These are phyloP conservation scores for Lojkania enalia DNA, from an alignment of 2,329 filamentous ascomycete genomes.

Conservation along the genomic window DNA sequence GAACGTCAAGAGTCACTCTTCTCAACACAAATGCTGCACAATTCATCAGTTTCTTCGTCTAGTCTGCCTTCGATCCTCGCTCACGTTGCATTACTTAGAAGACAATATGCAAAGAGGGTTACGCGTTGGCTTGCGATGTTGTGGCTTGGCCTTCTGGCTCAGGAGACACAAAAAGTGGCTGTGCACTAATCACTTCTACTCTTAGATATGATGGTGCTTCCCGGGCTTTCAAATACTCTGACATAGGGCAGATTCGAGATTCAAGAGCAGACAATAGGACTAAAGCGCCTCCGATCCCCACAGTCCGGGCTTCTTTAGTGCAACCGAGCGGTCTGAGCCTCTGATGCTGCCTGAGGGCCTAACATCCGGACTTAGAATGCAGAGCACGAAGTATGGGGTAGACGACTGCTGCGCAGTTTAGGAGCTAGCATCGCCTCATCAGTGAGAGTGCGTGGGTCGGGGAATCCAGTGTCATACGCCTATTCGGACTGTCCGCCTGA, in stretches of 20 bases:
- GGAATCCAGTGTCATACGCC: conserved; percentile 2
- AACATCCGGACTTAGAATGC: neutral
- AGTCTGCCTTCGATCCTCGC: conserved; percentile 13
- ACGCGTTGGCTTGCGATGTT: conserved; percentile 14
- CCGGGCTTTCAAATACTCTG: conserved; percentile 1
- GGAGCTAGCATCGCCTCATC: too few relatives aligned
- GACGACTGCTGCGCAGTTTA: neutral
- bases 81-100: neutral
- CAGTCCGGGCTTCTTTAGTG: conserved; percentile 1
- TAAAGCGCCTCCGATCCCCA: conserved; percentile 1
- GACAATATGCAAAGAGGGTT: conserved; percentile 10
- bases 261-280: neutral
- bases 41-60: conserved; percentile 16
- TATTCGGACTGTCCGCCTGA: conserved; percentile 8
- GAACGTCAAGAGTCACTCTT: conserved; percentile 26
- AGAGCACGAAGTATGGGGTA: too few relatives aligned
- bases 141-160: conserved; percentile 9
- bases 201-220: conserved; percentile 1
- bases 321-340: neutral
- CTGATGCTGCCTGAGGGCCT: neutral
- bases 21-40: conserved; percentile 17
- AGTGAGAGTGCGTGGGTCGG: neutral
- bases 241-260: conserved; percentile 6
- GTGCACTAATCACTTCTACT: conserved; percentile 6
- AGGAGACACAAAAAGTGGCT: conserved; percentile 7